These are phyloP conservation scores for Wickerhamomyces sp. DNA, from an alignment of 1,139 yeast species.

Conservation along the genomic window DNA sequence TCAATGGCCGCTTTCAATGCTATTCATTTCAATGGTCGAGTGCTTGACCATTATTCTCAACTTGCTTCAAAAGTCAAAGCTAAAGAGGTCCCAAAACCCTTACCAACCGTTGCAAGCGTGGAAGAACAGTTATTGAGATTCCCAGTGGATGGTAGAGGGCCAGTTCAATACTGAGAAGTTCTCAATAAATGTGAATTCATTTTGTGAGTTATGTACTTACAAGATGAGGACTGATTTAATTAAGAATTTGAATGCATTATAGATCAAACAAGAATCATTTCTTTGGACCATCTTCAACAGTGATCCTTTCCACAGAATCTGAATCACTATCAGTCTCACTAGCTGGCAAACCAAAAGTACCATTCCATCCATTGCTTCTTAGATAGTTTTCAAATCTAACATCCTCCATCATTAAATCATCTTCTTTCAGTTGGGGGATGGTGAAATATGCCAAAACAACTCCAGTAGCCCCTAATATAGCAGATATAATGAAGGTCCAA, in stretches of 20 bases:
- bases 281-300: neutral
- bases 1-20: slow-evolving; percentile 69
- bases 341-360: slow-evolving; percentile 44
- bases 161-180: neutral
- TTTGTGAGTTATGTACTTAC: too few species aligned
- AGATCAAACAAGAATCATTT: neutral
- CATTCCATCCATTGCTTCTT: slow-evolving; percentile 63
- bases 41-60: neutral
- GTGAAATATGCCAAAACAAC: slow-evolving; percentile 55
- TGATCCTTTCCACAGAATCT: slow-evolving; percentile 2
- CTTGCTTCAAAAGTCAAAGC: neutral
- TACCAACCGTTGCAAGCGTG: neutral
- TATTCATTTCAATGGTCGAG: slow-evolving; percentile 20
- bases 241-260: too few species aligned
- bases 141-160: neutral
- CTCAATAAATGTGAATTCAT: too few species aligned
- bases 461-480: slow-evolving; percentile 66
- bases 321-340: neutral
- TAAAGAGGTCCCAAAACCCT: neutral
- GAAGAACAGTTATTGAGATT: neutral
- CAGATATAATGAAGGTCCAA: slow-evolving; percentile 27
- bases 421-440: slow-evolving; percentile 63
- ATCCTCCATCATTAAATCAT: slow-evolving; percentile 66
- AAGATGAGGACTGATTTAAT: too few species aligned
- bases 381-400: slow-evolving; percentile 57